These are phyloP conservation scores for Arabidopsis lyrata DNA, from an alignment of 441 rosid genomes.

Conservation along the genomic window DNA sequence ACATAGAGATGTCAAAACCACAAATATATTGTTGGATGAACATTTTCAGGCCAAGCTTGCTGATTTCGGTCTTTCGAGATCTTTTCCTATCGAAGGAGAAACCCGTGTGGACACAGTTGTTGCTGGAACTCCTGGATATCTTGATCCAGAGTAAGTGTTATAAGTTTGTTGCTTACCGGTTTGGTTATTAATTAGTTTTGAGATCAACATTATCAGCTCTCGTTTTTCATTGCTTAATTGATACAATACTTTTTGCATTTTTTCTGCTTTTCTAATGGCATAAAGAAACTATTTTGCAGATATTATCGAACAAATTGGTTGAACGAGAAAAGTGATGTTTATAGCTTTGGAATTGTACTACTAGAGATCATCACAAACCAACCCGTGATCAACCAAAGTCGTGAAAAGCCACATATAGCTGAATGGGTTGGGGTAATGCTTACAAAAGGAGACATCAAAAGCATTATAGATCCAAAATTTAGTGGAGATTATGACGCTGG, in stretches of 20 bases:
- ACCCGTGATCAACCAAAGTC: too few relatives aligned
- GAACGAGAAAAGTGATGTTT: constrained; percentile 44
- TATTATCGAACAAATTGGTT: constrained; percentile 35
- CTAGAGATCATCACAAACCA: too few relatives aligned
- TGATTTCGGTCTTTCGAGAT: constrained; percentile 52
- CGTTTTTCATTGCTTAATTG: too few relatives aligned
- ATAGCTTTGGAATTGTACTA: constrained; percentile 45
- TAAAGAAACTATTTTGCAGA: constrained; percentile 31
- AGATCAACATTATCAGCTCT: too few relatives aligned
- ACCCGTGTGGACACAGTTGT: constrained; percentile 38
- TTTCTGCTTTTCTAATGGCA: neutral
- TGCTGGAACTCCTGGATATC: constrained; percentile 49
- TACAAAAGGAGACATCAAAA: too few relatives aligned
- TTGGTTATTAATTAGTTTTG: too few relatives aligned
- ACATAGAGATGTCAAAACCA: too few relatives aligned
- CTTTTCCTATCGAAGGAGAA: constrained; percentile 37
- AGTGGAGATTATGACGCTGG: too few relatives aligned
- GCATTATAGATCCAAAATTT: too few relatives aligned
- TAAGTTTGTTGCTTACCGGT: neutral
- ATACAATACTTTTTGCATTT: neutral
- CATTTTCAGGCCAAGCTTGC: constrained; percentile 44
- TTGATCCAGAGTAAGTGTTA: constrained; percentile 49
- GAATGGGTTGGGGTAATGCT: too few relatives aligned
- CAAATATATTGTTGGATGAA: too few relatives aligned
- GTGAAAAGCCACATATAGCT: too few relatives aligned